Percentiles rank a stretch among this genome's conserved stretches.
phyloP scores from a whole-genome alignment of 2,329 filamentous ascomycete species.

The Ascochyta lentis region DNA sequence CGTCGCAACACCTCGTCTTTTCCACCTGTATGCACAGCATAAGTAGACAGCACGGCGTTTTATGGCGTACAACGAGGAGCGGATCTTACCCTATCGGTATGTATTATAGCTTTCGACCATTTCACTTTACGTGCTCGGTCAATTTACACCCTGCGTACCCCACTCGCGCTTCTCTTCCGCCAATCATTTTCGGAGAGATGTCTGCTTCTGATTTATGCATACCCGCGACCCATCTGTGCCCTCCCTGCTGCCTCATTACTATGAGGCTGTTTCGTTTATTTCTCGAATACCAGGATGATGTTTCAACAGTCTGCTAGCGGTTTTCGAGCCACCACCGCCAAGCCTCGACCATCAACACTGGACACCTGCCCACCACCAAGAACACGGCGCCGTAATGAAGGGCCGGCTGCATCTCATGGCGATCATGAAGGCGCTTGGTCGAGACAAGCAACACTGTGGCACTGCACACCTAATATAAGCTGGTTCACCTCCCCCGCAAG shows the following conservation, averaged over 20 bases:
- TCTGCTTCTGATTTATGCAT: not conserved
- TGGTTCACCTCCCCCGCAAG: not conserved
- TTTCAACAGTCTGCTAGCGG: conserved; percentile 11
- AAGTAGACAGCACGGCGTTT: conserved; percentile 9
- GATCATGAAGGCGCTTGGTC: not conserved
- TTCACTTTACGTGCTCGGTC: not conserved
- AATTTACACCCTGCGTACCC: too few species aligned
- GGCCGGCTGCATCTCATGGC: not conserved
- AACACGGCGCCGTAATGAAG: not conserved
- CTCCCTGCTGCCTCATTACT: not conserved
- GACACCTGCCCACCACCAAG: not conserved
- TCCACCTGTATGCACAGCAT: not conserved
- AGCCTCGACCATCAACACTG: not conserved
- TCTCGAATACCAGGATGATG: not conserved
- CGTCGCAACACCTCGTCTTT: not conserved
- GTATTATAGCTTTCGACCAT: conserved; percentile 4
- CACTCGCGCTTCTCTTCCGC: not conserved
- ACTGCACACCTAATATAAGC: not conserved
- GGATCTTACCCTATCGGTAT: not conserved
- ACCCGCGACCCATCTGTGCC: not conserved
- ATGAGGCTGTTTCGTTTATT: not conserved
- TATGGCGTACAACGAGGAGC: conserved; percentile 10
- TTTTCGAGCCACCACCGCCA: conserved; percentile 3
- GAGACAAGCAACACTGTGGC: not conserved
- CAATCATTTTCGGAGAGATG: not conserved